Conservation (phyloP, 345 rosid species). For the Lumnitzera racemosa region DNA sequence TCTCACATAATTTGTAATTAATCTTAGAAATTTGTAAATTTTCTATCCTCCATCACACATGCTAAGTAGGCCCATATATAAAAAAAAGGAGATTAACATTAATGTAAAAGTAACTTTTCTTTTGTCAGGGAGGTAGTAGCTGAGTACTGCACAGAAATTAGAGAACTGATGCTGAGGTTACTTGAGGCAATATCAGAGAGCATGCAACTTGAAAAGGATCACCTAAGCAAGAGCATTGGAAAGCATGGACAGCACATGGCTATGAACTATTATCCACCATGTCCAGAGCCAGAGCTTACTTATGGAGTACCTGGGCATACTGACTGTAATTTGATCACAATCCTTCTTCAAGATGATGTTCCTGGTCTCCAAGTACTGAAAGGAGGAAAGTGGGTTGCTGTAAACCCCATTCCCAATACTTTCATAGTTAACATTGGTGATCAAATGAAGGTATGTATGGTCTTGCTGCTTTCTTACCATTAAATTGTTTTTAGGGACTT, state of each 20-base stretch:
- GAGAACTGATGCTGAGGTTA: constrained; percentile 39
- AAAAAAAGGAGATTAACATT: not conserved
- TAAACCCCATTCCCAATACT: constrained; percentile 56
- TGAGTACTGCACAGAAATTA: constrained; percentile 44
- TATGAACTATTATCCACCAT: constrained; percentile 73
- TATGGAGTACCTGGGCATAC: constrained; percentile 71
- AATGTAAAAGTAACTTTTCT: not conserved
- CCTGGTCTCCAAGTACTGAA: constrained; percentile 62
- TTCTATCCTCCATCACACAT: too few species aligned
- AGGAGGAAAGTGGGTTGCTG: constrained; percentile 58
- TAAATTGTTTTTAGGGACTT: too few species aligned
- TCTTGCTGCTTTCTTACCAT: too few species aligned
- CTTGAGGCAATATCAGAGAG: constrained; percentile 77
- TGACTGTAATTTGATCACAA: constrained; percentile 56
- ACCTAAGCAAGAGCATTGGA: constrained; percentile 26
- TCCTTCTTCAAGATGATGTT: constrained; percentile 74
- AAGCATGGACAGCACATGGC: constrained; percentile 84
- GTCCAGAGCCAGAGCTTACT: constrained; percentile 76
- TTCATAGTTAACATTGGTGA: constrained; percentile 66
- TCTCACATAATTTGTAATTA: too few species aligned
- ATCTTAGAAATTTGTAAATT: too few species aligned
- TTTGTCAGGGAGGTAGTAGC: constrained; percentile 36
- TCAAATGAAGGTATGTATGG: constrained; percentile 45
- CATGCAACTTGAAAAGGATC: constrained; percentile 47
- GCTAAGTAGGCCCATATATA: too few species aligned